Base-by-base conservation (phyloP, 164 flowering plant species). In the Piper betle region DNA sequence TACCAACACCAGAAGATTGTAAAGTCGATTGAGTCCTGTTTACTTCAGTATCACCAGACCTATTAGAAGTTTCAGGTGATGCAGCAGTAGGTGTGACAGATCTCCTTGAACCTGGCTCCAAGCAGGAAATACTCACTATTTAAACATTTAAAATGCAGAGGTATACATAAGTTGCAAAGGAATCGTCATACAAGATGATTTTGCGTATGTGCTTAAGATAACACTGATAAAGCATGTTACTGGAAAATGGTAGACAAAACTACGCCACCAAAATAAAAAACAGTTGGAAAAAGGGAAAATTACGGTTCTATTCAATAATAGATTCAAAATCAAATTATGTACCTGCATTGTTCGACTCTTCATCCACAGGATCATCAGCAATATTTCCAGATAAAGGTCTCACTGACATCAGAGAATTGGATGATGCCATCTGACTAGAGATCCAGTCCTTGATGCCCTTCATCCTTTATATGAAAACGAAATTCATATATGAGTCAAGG, bases 361-460 rank as follows among this genome's bases (percentile, higher is more conserved):
- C 84, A 69, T 71, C 68, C 43, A 37, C 43, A 62, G 69, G 64
- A 43, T 70, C 84, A 57, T 73, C 85, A 17, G 54, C 62, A 53
- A 78, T 71, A 42, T 66, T 80, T 71, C 76, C 69, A n/a, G 84
- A 77, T 56, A 80, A 59, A 39, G 84, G 83, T 68, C 82, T 78
- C 38, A 82, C 71, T 15, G 81, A 70, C 33, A 75, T 81, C 71
- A 79, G 20, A 8, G 89, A 76, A 62, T 78, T 81, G 54, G 58
- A 55, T 13, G 88, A 79, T 57, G 84, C 64, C 41, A 86, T 38
- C 67, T 91, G 98, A 66, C 86, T 70, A 4, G 81, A 79, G 60
- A 85, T 75, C 98, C 98, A 91, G 60, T 91, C 95, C 66, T 80
- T 81, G 43, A 88, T 39, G 61, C 83, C 74, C 75, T 83, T 82